Percentiles rank a stretch among this genome's conserved stretches.
phyloP scores from a whole-genome alignment of 495 filamentous ascomycete species.

The Aspergillus leporis region DNA sequence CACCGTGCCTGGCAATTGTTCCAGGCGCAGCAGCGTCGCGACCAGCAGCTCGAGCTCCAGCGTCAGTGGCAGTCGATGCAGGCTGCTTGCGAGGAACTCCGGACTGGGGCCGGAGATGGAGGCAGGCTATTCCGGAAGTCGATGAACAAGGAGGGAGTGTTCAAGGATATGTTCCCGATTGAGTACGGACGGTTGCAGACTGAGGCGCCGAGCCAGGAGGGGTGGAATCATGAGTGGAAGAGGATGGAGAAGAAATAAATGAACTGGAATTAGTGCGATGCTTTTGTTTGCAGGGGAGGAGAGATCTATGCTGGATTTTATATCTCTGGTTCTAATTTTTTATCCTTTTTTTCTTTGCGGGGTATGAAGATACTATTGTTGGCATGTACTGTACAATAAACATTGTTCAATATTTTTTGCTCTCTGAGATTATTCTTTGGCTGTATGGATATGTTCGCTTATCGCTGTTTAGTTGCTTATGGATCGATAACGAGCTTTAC shows the following conservation, averaged over 20 bases:
- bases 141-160: constrained; percentile 82
- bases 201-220: constrained; percentile 67
- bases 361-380: background rate
- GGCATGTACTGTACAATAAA: constrained; percentile 4
- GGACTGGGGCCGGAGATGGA: constrained; percentile 66
- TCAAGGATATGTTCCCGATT: constrained; percentile 67
- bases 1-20: constrained; percentile 88
- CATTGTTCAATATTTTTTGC: background rate
- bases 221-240: constrained; percentile 75
- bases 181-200: constrained; percentile 86
- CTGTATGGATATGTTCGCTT: background rate
- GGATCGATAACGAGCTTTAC: background rate
- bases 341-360: constrained; percentile 6
- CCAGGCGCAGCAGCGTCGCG: constrained; percentile 60
- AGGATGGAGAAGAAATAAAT: constrained; percentile 30
- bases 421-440: background rate
- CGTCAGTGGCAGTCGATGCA: constrained; percentile 79
- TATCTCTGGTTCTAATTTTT: background rate
- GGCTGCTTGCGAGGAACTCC: constrained; percentile 77
- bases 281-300: background rate
- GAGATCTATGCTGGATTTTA: background rate
- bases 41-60: constrained; percentile 63
- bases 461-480: background rate
- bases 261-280: background rate
- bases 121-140: constrained; percentile 81